phyloP scores from a whole-genome alignment of 345 rosid genomes.

The Citrus hindsii region DNA sequence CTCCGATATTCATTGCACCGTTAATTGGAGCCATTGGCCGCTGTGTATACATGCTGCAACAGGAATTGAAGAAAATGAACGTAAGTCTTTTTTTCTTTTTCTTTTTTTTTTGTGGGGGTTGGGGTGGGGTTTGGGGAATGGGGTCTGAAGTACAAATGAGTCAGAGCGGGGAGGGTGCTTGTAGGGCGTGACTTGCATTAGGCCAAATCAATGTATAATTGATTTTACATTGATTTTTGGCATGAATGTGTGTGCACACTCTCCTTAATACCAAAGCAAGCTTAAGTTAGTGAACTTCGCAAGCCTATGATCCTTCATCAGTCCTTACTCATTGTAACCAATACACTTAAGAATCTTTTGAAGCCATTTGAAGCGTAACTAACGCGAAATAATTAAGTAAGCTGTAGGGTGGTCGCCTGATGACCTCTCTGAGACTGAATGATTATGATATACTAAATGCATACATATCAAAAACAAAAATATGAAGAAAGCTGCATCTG shows the following conservation, averaged over 20 bases:
- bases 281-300: too few relatives aligned
- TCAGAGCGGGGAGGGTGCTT: too few relatives aligned
- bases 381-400: too few relatives aligned
- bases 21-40: slow-evolving; percentile 25
- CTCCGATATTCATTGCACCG: slow-evolving; percentile 11
- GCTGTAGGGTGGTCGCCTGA: neutral
- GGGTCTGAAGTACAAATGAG: neutral
- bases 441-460: neutral
- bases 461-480: neutral
- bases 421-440: neutral
- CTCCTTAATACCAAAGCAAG: neutral
- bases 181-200: neutral
- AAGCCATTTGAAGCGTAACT: neutral
- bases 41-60: slow-evolving; percentile 28
- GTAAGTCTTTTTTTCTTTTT: neutral
- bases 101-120: neutral
- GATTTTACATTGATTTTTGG: neutral
- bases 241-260: neutral
- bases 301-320: neutral
- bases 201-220: neutral
- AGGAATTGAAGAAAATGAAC: neutral
- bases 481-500: neutral
- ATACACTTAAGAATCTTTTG: neutral
- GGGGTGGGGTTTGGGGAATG: too few relatives aligned
- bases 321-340: neutral